Base-by-base conservation (phyloP, 148 eudicot genomes). In the Bassia scoparia region DNA sequence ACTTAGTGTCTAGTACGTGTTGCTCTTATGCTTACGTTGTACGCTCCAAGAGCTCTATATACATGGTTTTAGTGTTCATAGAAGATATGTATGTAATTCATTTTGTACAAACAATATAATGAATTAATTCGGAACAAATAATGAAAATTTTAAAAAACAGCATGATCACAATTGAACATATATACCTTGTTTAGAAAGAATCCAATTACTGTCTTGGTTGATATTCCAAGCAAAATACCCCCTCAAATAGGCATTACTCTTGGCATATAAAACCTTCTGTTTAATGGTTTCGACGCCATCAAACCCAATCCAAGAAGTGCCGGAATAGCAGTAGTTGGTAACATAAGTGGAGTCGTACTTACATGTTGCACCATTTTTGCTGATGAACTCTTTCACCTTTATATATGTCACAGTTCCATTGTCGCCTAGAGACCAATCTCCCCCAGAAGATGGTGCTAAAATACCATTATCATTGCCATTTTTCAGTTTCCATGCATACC, bases 201-300 rank as follows among this genome's bases (percentile, higher is more conserved):
- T 70, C 87, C 87, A 89, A 71, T 84, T 69, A 13, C 68, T 24
- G 41, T 89, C 89, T 8, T 49, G 81, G 46, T 65, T 83, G 34
- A 89, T 73, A 70, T 80, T 82, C 89, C 89, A 89, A 3, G 87
- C 88, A 66, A 82, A 86, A 75, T 86, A 87, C 6, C 95, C 95
- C 34, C 79, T 65, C 78, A 89, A 69, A 6, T 56, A 67, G 9
- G 66, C 75, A 2, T 37, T 44, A 66, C 0, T 66, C 79, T 86
- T 89, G 20, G 85, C 88, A 74, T 80, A 87, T 11, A 77, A 30
- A 67, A 83, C 87, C 81, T 86, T 89, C 3, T 82, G 60, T 16
- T 81, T 37, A 2, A 90, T 74, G 1, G 76, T 75, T 59, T 74
- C 73, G 2, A 44, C 31, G 71, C 77, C 96, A 78, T 90, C 96